Conservation (phyloP, 2,329 filamentous ascomycete genomes). For the Paraphoma sp. region DNA sequence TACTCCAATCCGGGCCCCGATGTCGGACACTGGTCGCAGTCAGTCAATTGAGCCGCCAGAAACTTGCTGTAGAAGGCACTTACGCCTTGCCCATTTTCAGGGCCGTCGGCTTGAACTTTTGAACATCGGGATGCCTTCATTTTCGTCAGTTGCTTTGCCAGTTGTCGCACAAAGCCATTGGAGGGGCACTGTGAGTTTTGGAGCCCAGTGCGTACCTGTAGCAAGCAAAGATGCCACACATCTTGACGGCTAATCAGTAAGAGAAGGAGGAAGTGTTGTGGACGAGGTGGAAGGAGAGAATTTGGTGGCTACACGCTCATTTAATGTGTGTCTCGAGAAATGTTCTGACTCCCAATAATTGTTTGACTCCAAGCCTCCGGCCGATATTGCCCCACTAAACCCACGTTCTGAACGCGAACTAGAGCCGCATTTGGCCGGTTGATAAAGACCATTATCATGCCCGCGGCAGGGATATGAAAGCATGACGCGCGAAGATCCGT, state of each 20-base stretch:
- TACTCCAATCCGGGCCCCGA: slow-evolving; percentile 98
- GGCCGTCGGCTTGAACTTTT: slow-evolving; percentile 94
- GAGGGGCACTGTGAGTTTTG: slow-evolving; percentile 28
- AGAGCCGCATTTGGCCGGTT: slow-evolving; percentile 23
- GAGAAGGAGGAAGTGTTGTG: slow-evolving; percentile 9
- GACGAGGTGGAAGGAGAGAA: slow-evolving; percentile 11
- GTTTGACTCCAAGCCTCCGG: slow-evolving; percentile 31
- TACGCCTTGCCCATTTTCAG: slow-evolving; percentile 94
- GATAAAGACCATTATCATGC: slow-evolving; percentile 17
- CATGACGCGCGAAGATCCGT: slow-evolving; percentile 21
- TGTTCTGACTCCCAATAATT: slow-evolving; percentile 29
- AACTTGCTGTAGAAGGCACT: slow-evolving; percentile 48
- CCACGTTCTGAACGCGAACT: slow-evolving; percentile 18
- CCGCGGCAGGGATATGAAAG: slow-evolving; percentile 13
- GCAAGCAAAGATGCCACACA: slow-evolving; percentile 98
- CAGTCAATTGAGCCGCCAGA: slow-evolving; percentile 39
- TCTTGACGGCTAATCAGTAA: slow-evolving; percentile 55
- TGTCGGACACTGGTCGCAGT: slow-evolving; percentile 76
- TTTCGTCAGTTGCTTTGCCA: slow-evolving; percentile 36
- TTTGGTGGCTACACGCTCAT: slow-evolving; percentile 12
- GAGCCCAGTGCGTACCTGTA: slow-evolving; percentile 67
- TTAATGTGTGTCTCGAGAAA: slow-evolving; percentile 23
- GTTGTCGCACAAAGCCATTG: slow-evolving; percentile 21
- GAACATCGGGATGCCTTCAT: slow-evolving; percentile 82
- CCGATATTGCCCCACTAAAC: slow-evolving; percentile 28